Conservation (phyloP, 1,139 yeast genomes). For the Geotrichum restrictum region DNA sequence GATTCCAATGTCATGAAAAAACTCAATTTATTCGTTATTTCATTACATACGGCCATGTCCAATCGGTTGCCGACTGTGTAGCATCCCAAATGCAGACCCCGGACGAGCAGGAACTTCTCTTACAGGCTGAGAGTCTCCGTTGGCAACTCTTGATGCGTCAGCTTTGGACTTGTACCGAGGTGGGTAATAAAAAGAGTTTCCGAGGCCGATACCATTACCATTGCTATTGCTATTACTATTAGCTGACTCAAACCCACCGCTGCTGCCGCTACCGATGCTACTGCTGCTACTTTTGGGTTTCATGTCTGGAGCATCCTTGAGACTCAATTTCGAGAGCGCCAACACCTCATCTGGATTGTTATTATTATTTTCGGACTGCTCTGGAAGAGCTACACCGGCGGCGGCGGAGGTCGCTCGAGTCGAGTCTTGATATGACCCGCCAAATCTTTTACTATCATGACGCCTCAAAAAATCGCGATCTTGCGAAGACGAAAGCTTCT, state of each 20-base stretch:
- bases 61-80: constrained; percentile 18
- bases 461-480: neutral
- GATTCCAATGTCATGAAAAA: neutral
- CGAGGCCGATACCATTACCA: too few relatives aligned
- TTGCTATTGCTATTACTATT: neutral
- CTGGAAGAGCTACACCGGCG: constrained; percentile 9
- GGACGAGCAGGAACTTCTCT: constrained; percentile 9
- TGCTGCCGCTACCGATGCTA: too few relatives aligned
- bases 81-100: constrained; percentile 18
- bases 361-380: too few relatives aligned
- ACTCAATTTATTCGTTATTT: neutral
- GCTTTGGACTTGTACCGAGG: neutral
- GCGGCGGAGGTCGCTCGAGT: constrained; percentile 13
- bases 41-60: constrained; percentile 15
- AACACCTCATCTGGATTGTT: too few relatives aligned
- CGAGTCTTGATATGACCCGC: constrained; percentile 10
- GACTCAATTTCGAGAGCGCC: too few relatives aligned
- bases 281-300: neutral
- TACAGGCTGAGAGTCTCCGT: too few relatives aligned
- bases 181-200: neutral
- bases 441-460: constrained; percentile 8
- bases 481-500: neutral
- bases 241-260: neutral
- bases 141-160: too few relatives aligned
- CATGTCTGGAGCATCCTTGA: too few relatives aligned